These are phyloP conservation scores for Ustilago cynodontis DNA, from an alignment of 1,284 basidiomycete genomes.

Conservation along the genomic window DNA sequence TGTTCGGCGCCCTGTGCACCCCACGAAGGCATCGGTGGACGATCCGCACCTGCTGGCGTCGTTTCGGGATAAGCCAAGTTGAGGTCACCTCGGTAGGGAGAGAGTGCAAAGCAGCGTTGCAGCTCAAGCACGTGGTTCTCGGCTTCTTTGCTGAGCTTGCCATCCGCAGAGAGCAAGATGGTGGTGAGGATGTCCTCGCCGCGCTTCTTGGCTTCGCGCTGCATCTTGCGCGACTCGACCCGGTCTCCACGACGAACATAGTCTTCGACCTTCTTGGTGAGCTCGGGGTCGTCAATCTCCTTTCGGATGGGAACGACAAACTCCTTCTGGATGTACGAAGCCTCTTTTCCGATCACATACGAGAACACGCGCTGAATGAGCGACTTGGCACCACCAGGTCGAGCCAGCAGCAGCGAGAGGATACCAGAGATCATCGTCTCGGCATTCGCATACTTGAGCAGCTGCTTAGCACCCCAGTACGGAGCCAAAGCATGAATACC, in stretches of 20 bases:
- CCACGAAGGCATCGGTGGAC: conserved; percentile 50
- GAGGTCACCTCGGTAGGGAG: conserved; percentile 59
- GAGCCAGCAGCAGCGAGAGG: conserved; percentile 63
- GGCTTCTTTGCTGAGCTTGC: conserved; percentile 45
- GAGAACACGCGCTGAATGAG: conserved; percentile 66
- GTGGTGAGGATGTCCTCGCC: conserved; percentile 67
- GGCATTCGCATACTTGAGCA: conserved; percentile 66
- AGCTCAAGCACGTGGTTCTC: conserved; percentile 59
- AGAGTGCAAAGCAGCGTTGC: conserved; percentile 62
- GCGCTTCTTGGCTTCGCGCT: conserved; percentile 45
- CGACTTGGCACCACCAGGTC: conserved; percentile 67
- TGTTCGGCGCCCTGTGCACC: conserved; percentile 49
- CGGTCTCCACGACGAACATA: conserved; percentile 64
- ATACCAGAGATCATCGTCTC: conserved; percentile 66
- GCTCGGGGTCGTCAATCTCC: conserved; percentile 61
- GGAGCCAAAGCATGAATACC: conserved; percentile 66
- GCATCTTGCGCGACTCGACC: conserved; percentile 55
- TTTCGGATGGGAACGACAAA: conserved; percentile 62
- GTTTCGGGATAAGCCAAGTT: conserved; percentile 61
- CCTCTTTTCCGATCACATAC: conserved; percentile 61
- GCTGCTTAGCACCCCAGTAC: conserved; percentile 69
- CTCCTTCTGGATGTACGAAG: conserved; percentile 61
- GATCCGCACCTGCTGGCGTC: conserved; percentile 50
- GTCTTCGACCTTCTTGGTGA: conserved; percentile 63
- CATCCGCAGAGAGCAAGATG: conserved; percentile 56